These are phyloP conservation scores for Pythium vanterpoolii DNA, from an alignment of 352 stramenopile species.

Conservation along the genomic window DNA sequence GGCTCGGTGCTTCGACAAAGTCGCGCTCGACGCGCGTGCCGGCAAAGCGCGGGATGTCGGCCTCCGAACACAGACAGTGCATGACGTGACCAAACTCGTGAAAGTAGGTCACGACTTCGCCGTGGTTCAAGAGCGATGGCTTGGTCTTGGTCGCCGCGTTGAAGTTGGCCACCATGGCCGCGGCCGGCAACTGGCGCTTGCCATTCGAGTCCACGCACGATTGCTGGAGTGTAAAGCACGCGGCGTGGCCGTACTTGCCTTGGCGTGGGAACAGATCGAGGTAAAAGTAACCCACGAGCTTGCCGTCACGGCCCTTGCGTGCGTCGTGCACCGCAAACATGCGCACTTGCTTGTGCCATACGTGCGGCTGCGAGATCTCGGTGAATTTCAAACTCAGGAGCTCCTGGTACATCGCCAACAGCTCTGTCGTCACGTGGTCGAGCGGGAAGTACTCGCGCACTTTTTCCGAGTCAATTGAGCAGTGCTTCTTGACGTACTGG, in stretches of 20 bases:
- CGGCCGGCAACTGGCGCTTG: constrained; percentile 56
- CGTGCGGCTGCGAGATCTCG: constrained; percentile 71
- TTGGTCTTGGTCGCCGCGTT: constrained; percentile 74
- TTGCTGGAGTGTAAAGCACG: constrained; percentile 88
- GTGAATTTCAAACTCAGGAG: constrained; percentile 84
- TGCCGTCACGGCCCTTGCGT: constrained; percentile 40
- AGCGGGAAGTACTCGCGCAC: constrained; percentile 89
- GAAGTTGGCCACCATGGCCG: constrained; percentile 91
- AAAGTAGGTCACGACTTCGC: constrained; percentile 89
- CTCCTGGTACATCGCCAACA: constrained; percentile 88
- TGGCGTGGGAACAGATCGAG: constrained; percentile 83
- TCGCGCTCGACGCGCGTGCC: constrained; percentile 80
- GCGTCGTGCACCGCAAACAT: constrained; percentile 86
- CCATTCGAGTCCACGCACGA: constrained; percentile 61
- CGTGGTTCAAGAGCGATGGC: constrained; percentile 75
- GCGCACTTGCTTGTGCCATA: constrained; percentile 88
- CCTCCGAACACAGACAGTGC: constrained; percentile 86
- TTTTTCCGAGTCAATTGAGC: constrained; percentile 83
- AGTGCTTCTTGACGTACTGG: constrained; percentile 84
- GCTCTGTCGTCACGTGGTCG: constrained; percentile 78
- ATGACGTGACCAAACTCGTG: constrained; percentile 91
- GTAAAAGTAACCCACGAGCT: constrained; percentile 86
- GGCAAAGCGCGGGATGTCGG: constrained; percentile 72
- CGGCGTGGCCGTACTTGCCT: constrained; percentile 87
- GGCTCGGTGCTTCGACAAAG: constrained; percentile 89